Percentiles rank a stretch among this genome's conserved stretches.
Conservation (phyloP, 202 grass and related monocot species). For the Eragrostis tef region DNA sequence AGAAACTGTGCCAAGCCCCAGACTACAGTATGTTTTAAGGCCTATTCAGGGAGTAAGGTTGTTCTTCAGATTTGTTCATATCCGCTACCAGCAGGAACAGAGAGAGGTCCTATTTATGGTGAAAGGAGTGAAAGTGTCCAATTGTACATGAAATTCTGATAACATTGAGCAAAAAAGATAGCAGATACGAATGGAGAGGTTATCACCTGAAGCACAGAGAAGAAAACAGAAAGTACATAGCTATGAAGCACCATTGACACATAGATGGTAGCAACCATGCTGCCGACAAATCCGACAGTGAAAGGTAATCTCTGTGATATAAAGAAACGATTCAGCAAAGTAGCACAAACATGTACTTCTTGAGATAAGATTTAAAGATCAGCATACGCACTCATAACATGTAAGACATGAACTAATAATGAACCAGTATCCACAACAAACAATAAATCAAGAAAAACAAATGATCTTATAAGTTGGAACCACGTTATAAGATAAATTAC, state of each 20-base stretch:
- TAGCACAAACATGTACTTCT: conserved; percentile 3
- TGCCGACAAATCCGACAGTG: conserved; percentile 82
- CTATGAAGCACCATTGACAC: conserved; percentile 98
- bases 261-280: conserved; percentile 90
- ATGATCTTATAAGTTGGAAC: background rate
- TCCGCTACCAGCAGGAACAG: conserved; percentile 24
- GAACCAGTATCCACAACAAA: conserved; percentile 18
- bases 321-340: conserved; percentile 31
- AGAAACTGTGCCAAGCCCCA: conserved; percentile 4
- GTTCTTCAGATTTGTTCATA: conserved; percentile 18
- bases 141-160: background rate
- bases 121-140: background rate
- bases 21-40: conserved; percentile 9
- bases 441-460: background rate
- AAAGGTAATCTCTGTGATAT: conserved; percentile 90
- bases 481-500: conserved; percentile 6
- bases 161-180: conserved; percentile 17
- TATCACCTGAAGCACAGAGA: conserved; percentile 87
- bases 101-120: background rate
- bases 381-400: background rate
- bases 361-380: conserved; percentile 8
- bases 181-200: background rate
- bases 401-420: conserved; percentile 28
- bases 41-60: conserved; percentile 15
- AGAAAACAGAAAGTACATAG: conserved; percentile 95